Evolutionary conservation across 441 rosid species (phyloP).

Genomic region (Geranium incanum): DNA sequence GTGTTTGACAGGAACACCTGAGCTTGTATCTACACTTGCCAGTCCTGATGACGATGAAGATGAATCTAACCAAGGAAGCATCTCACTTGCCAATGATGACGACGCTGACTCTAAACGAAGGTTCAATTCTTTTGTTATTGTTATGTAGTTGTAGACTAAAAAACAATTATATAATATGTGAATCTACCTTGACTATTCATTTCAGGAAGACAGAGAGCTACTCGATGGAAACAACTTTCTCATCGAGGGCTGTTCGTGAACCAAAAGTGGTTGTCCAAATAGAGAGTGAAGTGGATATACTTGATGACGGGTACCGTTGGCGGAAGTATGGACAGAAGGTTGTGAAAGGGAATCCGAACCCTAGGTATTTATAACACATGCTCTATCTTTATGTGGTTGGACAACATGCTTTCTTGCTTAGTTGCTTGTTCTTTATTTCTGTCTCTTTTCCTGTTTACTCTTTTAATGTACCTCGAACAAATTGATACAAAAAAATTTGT

Average conservation of each 20-base stretch:
- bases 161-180: background rate
- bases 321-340: constrained; percentile 71
- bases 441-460: too few species aligned
- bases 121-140: constrained; percentile 24
- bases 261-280: constrained; percentile 62
- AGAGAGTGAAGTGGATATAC: constrained; percentile 61
- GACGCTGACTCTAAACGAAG: constrained; percentile 55
- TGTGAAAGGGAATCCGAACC: constrained; percentile 70
- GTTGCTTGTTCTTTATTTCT: background rate
- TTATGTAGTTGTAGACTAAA: background rate
- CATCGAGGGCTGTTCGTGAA: constrained; percentile 53
- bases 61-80: constrained; percentile 40
- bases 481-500: too few species aligned
- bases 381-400: too few species aligned
- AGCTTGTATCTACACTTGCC: constrained; percentile 41
- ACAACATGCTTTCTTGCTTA: too few species aligned
- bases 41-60: constrained; percentile 55
- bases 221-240: constrained; percentile 36
- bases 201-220: constrained; percentile 49
- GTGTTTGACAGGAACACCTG: constrained; percentile 43
- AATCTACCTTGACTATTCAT: constrained; percentile 9
- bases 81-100: constrained; percentile 31
- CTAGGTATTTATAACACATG: constrained; percentile 36
- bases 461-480: too few species aligned
- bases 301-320: constrained; percentile 75